phyloP scores from a whole-genome alignment of 2,329 filamentous ascomycete species.

The Beauveria asiatica region DNA sequence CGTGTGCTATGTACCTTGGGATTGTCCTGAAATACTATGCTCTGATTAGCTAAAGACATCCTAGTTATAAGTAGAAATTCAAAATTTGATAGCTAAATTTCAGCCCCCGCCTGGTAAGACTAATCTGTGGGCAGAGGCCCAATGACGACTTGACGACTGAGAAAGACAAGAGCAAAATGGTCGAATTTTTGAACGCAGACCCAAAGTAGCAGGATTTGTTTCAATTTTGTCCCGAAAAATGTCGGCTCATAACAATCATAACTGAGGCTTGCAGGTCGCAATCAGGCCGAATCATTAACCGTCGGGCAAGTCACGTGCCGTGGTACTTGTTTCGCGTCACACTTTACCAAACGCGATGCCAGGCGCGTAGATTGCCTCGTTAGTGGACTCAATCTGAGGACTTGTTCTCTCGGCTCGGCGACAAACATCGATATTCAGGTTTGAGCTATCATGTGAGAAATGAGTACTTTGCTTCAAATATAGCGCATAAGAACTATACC shows the following conservation, averaged over 20 bases:
- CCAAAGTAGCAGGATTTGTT: too few relatives aligned
- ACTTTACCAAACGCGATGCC: conserved; percentile 4
- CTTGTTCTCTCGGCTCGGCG: background rate
- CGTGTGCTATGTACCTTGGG: too few relatives aligned
- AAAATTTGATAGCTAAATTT: too few relatives aligned
- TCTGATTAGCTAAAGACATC: too few relatives aligned
- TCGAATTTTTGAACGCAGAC: background rate
- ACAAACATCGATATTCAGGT: background rate
- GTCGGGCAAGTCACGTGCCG: conserved; percentile 18
- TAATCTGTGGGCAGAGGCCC: background rate
- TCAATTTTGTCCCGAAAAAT: too few relatives aligned
- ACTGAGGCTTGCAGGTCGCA: background rate
- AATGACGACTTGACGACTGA: background rate
- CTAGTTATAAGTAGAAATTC: too few relatives aligned
- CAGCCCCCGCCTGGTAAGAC: background rate
- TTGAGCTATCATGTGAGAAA: background rate
- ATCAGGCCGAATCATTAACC: background rate
- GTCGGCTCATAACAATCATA: background rate
- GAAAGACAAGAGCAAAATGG: background rate
- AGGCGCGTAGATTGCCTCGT: conserved; percentile 1
- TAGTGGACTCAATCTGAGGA: background rate
- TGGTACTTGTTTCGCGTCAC: conserved; percentile 23
- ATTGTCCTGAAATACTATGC: too few relatives aligned
- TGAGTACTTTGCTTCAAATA: background rate
- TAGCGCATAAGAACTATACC: background rate